Evolutionary conservation across 768 basidiomycete species (phyloP).

Genomic region (Psilocybe cubensis): DNA sequence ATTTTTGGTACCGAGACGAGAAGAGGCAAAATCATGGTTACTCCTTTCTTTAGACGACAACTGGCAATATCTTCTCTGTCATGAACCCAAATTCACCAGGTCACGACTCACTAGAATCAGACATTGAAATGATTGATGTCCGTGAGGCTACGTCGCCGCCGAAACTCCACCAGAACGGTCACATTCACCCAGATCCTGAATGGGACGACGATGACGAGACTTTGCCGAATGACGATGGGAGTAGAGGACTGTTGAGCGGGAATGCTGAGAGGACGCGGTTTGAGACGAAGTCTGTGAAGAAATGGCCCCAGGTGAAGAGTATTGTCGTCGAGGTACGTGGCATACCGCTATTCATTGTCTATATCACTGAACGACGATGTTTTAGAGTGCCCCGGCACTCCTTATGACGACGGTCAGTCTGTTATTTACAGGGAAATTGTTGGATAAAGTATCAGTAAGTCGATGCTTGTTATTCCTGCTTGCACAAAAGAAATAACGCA

Average conservation of each 20-base stretch:
- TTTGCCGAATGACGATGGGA: conserved; percentile 40
- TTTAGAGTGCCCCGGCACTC: conserved; percentile 85
- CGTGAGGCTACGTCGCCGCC: conserved; percentile 21
- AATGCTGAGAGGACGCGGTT: conserved; percentile 30
- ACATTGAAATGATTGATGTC: conserved; percentile 41
- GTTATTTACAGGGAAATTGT: conserved; percentile 87
- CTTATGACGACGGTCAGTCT: conserved; percentile 83
- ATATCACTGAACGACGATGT: background rate
- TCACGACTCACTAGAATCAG: conserved; percentile 28
- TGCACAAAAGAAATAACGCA: background rate
- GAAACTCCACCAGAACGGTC: conserved; percentile 14
- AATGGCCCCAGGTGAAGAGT: conserved; percentile 60
- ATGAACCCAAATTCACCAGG: conserved; percentile 39
- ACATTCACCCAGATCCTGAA: conserved; percentile 13
- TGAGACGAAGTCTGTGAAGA: conserved; percentile 14
- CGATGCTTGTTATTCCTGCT: background rate
- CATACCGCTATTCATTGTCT: background rate
- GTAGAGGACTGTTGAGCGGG: conserved; percentile 44
- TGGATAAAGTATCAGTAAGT: conserved; percentile 84
- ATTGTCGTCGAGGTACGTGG: conserved; percentile 74
- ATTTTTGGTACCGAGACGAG: background rate
- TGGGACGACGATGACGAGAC: conserved; percentile 42
- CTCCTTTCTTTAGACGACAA: background rate
- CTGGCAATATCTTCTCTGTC: background rate
- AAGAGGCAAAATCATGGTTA: background rate